Evolutionary conservation across 768 basidiomycete species (phyloP), one percentile per base, ranked within the genome.

Genomic region (Lentinula lateritia): DNA sequence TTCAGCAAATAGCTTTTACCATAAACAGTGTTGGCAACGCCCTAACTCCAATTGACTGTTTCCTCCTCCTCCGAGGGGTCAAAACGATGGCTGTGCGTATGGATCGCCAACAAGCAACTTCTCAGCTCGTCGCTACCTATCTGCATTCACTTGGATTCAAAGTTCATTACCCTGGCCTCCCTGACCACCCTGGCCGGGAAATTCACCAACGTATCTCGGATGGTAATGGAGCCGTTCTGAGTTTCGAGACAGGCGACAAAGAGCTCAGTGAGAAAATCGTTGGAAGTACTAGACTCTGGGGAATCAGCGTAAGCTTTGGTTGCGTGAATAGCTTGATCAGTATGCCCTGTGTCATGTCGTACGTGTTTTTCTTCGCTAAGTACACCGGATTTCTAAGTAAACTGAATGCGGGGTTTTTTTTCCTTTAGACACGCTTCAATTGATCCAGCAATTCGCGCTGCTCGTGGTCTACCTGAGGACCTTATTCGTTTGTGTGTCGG

Each of bases 311-410:
- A 67, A 95, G 93, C 71, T 99, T 99, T 69, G 97, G 97, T 36
- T 95, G 92, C 66, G 95, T 99, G 63, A 99, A 99, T 78, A 94
- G 92, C 69, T 73, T 99, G 72, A 98, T 98, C 75, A 94, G 92
- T 65, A 98, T 99, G 96, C 97, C 97, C 41, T 98, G 97, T 72
- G 87, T 93, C 67, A 98, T 99, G 97, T 97, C 95, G 96, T 98
- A 74, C 77, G 95, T 90, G 43, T 53, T 50, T 39, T 15, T 42
- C 15, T 20, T 43, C n/a, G 12, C 8, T 23, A 64, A 28, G 28
- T 28, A 4, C 28, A 28, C 28, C 3, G 28, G 28, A 28, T 28
- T 28, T 28, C 28, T 28, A 7, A 13, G 63, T 38, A 41, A 16
- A 52, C 58, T 62, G 32, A 13, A 15, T 46, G 2, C 20, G 3